Conservation (phyloP, 192 early-diverging fungal genomes). For the Rhizoclosmatium globosum region DNA sequence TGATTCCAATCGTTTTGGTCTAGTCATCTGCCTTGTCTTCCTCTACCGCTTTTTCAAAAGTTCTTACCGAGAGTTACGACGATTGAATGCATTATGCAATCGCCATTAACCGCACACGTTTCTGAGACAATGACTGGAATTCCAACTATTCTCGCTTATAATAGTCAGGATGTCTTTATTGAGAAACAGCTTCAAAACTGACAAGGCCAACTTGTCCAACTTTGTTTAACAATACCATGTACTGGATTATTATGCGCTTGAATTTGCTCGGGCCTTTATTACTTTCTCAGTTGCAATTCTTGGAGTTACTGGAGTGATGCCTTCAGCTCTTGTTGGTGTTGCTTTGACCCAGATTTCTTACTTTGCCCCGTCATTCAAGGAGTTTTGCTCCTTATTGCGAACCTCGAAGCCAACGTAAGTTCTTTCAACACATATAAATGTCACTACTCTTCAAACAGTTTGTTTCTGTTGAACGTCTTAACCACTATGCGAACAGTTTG, state of each 20-base stretch:
- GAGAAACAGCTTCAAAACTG: constrained; percentile 11
- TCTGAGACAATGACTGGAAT: constrained; percentile 61
- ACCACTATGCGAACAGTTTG: constrained; percentile 42
- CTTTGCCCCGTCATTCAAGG: constrained; percentile 9
- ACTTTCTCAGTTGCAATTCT: constrained; percentile 26
- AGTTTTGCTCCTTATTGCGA: constrained; percentile 11
- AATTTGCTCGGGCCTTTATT: constrained; percentile 18
- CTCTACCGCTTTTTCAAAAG: constrained; percentile 43
- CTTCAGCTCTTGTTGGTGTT: constrained; percentile 7
- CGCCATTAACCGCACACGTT: constrained; percentile 46
- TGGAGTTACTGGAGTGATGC: constrained; percentile 34
- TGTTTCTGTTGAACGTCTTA: constrained; percentile 53
- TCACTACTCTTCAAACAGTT: constrained; percentile 27
- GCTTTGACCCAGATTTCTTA: constrained; percentile 26
- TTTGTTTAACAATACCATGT: constrained; percentile 21
- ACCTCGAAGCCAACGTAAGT: constrained; percentile 25
- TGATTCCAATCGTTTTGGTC: constrained; percentile 18
- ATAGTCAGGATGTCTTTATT: constrained; percentile 38
- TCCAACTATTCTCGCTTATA: constrained; percentile 74
- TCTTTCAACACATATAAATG: not conserved
- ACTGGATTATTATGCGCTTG: constrained; percentile 27
- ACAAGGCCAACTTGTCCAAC: constrained; percentile 20
- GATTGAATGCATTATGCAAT: constrained; percentile 45
- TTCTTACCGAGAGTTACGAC: constrained; percentile 44
- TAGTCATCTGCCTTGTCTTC: constrained; percentile 28